Conservation (phyloP, 306 rosid genomes). For the Prunus armeniaca region DNA sequence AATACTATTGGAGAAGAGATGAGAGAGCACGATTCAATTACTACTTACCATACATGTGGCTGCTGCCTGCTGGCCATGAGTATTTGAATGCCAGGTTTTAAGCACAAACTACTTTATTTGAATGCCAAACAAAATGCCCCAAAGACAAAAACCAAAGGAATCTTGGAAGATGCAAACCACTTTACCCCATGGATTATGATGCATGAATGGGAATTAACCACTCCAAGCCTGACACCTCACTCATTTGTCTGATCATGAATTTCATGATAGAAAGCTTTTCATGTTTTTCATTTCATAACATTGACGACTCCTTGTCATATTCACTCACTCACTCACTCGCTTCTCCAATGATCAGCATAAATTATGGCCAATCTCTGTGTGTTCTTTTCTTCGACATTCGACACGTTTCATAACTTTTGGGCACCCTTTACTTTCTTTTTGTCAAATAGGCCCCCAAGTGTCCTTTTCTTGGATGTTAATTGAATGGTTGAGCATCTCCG, state of each 20-base stretch:
- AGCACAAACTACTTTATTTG: not conserved
- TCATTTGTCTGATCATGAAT: not conserved
- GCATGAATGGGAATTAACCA: conserved; percentile 17
- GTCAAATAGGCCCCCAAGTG: conserved; percentile 7
- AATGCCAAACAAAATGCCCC: not conserved
- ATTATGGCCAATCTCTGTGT: not conserved
- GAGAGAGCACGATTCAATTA: too few relatives aligned
- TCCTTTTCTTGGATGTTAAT: not conserved
- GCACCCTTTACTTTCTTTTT: not conserved
- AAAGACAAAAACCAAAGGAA: conserved; percentile 19
- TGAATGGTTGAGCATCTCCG: not conserved
- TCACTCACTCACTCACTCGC: not conserved
- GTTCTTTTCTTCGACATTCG: not conserved
- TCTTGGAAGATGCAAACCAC: not conserved
- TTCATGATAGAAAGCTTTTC: not conserved
- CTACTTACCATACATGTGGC: not conserved
- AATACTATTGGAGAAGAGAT: too few relatives aligned
- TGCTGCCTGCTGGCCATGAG: not conserved
- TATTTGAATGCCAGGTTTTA: not conserved
- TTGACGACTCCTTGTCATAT: not conserved
- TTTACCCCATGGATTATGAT: not conserved
- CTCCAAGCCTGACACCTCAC: conserved; percentile 21
- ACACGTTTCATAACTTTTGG: not conserved
- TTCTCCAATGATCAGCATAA: conserved; percentile 13
- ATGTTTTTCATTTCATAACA: not conserved